phyloP scores from a whole-genome alignment of 2,329 filamentous ascomycete species.

The Sordariomycetes sp. region DNA sequence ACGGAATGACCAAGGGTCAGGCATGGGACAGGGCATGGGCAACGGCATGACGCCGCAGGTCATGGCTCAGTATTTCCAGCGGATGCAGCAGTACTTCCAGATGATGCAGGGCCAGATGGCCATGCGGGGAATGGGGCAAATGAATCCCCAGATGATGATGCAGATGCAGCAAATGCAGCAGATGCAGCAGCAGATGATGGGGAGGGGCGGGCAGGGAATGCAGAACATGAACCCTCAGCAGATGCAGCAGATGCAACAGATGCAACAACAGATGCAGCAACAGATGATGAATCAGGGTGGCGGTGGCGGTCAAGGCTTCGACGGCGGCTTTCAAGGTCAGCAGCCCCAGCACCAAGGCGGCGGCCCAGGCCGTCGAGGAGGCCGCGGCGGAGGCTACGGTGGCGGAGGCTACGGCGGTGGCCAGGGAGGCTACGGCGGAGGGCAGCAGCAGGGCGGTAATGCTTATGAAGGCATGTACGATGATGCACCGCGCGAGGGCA shows the following conservation, averaged over 20 bases:
- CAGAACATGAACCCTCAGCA: slow-evolving; percentile 39
- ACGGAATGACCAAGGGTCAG: slow-evolving; percentile 24
- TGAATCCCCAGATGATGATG: slow-evolving; percentile 71
- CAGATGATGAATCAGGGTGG: slow-evolving; percentile 19
- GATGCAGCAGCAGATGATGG: slow-evolving; percentile 51
- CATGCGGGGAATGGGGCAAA: slow-evolving; percentile 55
- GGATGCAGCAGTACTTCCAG: slow-evolving; percentile 95
- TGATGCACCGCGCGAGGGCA: slow-evolving; percentile 70
- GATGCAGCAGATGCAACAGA: slow-evolving; percentile 48
- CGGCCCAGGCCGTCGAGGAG: slow-evolving; percentile 17
- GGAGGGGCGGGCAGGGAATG: slow-evolving; percentile 22
- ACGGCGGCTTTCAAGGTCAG: slow-evolving; percentile 16
- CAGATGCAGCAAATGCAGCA: slow-evolving; percentile 73
- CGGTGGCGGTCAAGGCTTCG: slow-evolving; percentile 10
- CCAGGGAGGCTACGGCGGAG: slow-evolving; percentile 16
- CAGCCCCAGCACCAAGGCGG: slow-evolving; percentile 8
- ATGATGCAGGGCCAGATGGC: slow-evolving; percentile 93
- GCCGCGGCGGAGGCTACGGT: slow-evolving; percentile 16
- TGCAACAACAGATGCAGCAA: slow-evolving; percentile 32
- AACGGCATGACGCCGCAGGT: slow-evolving; percentile 84
- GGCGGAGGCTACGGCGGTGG: slow-evolving; percentile 23
- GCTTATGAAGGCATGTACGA: slow-evolving; percentile 98
- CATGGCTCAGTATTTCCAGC: slow-evolving; percentile 97
- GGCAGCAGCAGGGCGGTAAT: slow-evolving; percentile 20
- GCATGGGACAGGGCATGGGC: slow-evolving; percentile 32